These are phyloP conservation scores for Vitis hybrid DNA, from an alignment of 177 flowering plant species.

Conservation along the genomic window DNA sequence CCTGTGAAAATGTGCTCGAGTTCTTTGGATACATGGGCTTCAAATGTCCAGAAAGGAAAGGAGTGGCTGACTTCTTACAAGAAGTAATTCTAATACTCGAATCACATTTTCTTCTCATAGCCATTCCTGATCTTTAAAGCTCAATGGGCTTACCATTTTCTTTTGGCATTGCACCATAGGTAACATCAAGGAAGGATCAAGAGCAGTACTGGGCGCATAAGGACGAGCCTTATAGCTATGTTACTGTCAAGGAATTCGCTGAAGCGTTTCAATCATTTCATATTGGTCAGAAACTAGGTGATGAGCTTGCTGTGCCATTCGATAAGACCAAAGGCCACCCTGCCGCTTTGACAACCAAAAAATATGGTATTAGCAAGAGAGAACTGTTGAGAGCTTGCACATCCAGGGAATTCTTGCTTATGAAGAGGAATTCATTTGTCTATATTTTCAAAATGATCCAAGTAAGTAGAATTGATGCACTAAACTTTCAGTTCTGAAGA, in stretches of 20 bases:
- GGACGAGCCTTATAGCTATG: slow-evolving; percentile 24
- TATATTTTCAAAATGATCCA: slow-evolving; percentile 33
- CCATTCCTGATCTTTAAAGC: not conserved
- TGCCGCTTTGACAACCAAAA: slow-evolving; percentile 28
- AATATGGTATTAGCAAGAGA: slow-evolving; percentile 24
- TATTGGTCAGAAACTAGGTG: slow-evolving; percentile 16
- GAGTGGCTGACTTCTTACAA: slow-evolving; percentile 39
- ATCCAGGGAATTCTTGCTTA: slow-evolving; percentile 26
- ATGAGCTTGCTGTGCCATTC: slow-evolving; percentile 29
- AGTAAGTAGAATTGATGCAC: slow-evolving; percentile 9
- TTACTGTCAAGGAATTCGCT: slow-evolving; percentile 24
- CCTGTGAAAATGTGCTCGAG: slow-evolving; percentile 33
- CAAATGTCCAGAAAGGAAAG: slow-evolving; percentile 38
- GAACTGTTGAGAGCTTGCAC: slow-evolving; percentile 26
- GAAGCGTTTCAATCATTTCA: slow-evolving; percentile 28
- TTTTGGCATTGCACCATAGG: slow-evolving; percentile 9
- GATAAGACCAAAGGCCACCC: slow-evolving; percentile 35
- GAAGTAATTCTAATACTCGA: slow-evolving; percentile 21
- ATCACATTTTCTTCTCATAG: not conserved
- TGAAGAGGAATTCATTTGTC: slow-evolving; percentile 33
- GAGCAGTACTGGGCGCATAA: slow-evolving; percentile 27
- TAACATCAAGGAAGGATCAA: slow-evolving; percentile 35
- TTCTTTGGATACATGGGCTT: slow-evolving; percentile 39
- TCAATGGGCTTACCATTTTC: not conserved
- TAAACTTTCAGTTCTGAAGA: not conserved